Percentiles rank a stretch among this genome's conserved stretches.
Conservation (phyloP, 164 flowering plant genomes). For the Vitis labrusca region DNA sequence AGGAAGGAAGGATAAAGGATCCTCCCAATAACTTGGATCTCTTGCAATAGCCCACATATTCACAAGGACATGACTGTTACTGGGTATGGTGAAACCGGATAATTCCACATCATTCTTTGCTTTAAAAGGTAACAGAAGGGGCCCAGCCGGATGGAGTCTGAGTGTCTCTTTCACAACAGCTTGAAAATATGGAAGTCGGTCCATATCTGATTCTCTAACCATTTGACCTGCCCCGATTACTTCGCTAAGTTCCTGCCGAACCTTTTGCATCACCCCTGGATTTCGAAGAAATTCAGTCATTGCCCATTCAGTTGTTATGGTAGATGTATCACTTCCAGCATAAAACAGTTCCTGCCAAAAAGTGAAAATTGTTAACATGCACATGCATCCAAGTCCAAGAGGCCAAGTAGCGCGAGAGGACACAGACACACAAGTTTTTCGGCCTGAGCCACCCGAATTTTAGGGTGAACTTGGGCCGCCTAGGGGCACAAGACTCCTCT, state of each 20-base stretch:
- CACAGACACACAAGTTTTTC: no score
- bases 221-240: neutral
- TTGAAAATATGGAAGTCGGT: neutral
- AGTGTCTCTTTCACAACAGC: neutral
- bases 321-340: conserved; percentile 7
- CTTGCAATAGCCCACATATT: neutral
- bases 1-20: neutral
- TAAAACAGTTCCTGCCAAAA: no score
- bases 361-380: no score
- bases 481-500: no score
- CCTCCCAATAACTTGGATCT: neutral
- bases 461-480: no score
- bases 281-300: conserved; percentile 13
- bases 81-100: neutral
- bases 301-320: conserved; percentile 10
- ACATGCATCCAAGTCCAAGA: no score
- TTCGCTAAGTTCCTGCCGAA: neutral
- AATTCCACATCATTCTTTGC: neutral
- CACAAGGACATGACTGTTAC: neutral
- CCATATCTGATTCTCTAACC: conserved; percentile 9
- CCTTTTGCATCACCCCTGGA: neutral
- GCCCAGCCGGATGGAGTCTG: neutral
- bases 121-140: neutral
- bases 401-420: no score
- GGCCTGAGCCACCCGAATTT: no score